Evolutionary conservation across 495 filamentous ascomycete genomes (phyloP).

Genomic region (Haplographium delicatum): DNA sequence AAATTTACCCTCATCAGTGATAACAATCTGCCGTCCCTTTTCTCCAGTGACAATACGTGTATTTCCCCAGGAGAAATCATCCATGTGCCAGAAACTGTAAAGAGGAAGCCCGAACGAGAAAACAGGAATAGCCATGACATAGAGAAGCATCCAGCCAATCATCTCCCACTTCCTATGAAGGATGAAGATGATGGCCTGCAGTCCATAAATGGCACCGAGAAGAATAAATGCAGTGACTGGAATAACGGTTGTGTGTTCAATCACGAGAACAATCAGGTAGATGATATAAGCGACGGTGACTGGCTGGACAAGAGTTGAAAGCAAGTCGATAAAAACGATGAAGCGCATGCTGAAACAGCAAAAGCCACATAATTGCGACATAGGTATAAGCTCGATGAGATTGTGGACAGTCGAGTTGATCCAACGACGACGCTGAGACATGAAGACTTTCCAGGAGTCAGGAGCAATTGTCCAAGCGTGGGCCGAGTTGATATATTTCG

Average conservation of each 20-base stretch:
- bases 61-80: constrained; percentile 98
- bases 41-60: constrained; percentile 97
- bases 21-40: constrained; percentile 83
- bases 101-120: constrained; percentile 88
- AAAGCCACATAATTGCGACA: constrained; percentile 95
- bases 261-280: constrained; percentile 78
- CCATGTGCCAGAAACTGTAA: constrained; percentile 99
- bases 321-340: constrained; percentile 88
- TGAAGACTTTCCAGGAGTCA: constrained; percentile 86
- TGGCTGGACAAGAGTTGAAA: constrained; percentile 87
- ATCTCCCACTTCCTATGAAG: constrained; percentile 96
- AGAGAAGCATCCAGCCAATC: constrained; percentile 98
- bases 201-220: constrained; percentile 88
- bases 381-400: constrained; percentile 86
- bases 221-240: constrained; percentile 84
- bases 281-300: constrained; percentile 87
- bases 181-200: constrained; percentile 97
- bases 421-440: constrained; percentile 97
- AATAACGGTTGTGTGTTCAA: constrained; percentile 52
- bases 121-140: constrained; percentile 85
- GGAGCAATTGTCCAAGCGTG: constrained; percentile 96
- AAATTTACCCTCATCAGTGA: constrained; percentile 97
- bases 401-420: constrained; percentile 99
- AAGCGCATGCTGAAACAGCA: constrained; percentile 99
- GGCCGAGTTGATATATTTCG: constrained; percentile 89